Evolutionary conservation across 805 yeast genomes (phyloP).

Genomic region (Barnettozyma californica): DNA sequence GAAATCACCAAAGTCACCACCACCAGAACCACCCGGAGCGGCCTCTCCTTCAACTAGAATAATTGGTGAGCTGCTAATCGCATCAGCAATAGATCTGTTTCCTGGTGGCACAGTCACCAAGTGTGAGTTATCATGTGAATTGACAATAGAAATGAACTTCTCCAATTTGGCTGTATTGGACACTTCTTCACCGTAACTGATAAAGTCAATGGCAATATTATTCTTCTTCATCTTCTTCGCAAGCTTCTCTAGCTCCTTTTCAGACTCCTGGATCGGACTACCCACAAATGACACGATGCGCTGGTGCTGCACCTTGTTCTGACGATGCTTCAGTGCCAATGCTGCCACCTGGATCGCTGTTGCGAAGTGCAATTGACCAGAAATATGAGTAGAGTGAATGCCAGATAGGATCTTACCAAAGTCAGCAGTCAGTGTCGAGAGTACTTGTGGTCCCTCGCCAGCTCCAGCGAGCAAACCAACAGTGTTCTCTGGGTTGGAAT

Average conservation of each 20-base stretch:
- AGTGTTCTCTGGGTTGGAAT: constrained; percentile 88
- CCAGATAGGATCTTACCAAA: constrained; percentile 83
- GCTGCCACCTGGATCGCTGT: constrained; percentile 92
- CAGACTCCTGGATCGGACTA: constrained; percentile 67
- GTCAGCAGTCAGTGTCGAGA: constrained; percentile 82
- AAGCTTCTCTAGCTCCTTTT: constrained; percentile 69
- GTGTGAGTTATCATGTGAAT: constrained; percentile 70
- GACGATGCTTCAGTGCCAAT: constrained; percentile 91
- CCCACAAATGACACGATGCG: constrained; percentile 89
- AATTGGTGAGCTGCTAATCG: constrained; percentile 70
- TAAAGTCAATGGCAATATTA: constrained; percentile 80
- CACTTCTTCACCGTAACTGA: constrained; percentile 87
- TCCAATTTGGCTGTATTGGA: constrained; percentile 74
- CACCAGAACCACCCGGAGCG: constrained; percentile 32
- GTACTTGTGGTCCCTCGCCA: constrained; percentile 81
- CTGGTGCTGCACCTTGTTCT: constrained; percentile 87
- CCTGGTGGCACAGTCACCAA: constrained; percentile 87
- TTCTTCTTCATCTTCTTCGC: constrained; percentile 94
- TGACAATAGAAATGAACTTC: constrained; percentile 67
- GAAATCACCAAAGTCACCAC: constrained; percentile 42
- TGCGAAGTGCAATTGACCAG: constrained; percentile 62
- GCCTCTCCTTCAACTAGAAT: constrained; percentile 54
- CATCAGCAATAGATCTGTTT: constrained; percentile 77
- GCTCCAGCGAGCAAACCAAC: constrained; percentile 89
- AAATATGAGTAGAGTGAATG: constrained; percentile 69